Evolutionary conservation across 441 rosid species (phyloP).

Genomic region (Pelargonium citronellum): DNA sequence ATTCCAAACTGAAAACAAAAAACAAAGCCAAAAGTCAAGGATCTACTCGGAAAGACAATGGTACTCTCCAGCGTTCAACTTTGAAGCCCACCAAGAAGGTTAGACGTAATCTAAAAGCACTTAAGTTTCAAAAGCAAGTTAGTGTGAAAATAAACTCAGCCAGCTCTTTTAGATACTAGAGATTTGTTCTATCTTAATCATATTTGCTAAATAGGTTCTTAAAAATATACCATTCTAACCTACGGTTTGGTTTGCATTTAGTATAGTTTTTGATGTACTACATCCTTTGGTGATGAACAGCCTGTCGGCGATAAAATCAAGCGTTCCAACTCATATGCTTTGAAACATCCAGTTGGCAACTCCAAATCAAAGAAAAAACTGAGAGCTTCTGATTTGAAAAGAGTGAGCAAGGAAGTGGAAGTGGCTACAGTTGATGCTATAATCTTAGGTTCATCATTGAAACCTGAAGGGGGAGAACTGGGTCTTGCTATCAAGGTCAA

Average conservation of each 20-base stretch:
- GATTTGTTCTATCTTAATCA: not conserved
- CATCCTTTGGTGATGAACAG: constrained; percentile 31
- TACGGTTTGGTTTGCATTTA: not conserved
- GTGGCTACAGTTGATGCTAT: constrained; percentile 28
- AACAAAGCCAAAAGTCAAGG: constrained; percentile 18
- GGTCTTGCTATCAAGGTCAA: constrained; percentile 24
- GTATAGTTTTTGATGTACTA: constrained; percentile 11
- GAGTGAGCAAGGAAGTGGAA: constrained; percentile 30
- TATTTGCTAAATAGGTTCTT: not conserved
- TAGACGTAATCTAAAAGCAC: constrained; percentile 18
- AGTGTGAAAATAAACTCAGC: constrained; percentile 2
- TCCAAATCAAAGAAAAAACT: constrained; percentile 22
- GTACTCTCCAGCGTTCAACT: constrained; percentile 17
- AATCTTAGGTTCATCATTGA: constrained; percentile 27
- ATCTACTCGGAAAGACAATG: constrained; percentile 17
- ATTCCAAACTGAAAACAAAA: constrained; percentile 12
- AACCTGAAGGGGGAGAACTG: constrained; percentile 23
- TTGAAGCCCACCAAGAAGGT: constrained; percentile 22
- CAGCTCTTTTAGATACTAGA: not conserved
- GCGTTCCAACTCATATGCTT: constrained; percentile 21
- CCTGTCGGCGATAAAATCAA: constrained; percentile 26
- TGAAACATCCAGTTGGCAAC: constrained; percentile 15
- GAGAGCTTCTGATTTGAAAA: constrained; percentile 21
- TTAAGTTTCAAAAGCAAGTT: constrained; percentile 16
- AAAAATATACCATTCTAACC: not conserved